These are phyloP conservation scores for Diutina siamensis DNA, from an alignment of 1,139 yeast genomes.

Conservation along the genomic window DNA sequence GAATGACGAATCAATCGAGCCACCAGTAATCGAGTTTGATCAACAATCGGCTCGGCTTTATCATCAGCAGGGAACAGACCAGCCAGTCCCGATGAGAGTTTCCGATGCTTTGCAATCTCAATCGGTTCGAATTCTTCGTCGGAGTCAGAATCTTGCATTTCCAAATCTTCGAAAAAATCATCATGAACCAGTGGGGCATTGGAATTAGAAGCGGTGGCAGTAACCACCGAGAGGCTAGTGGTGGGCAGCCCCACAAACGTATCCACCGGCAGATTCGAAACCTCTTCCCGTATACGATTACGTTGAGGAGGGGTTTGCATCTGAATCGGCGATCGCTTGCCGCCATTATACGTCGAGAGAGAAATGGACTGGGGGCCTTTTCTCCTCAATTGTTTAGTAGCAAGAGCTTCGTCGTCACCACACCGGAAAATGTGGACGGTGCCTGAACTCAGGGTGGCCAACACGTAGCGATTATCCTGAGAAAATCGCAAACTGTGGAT, in stretches of 20 bases:
- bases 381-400: conserved; percentile 20
- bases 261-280: conserved; percentile 1
- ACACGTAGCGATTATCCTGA: conserved; percentile 57
- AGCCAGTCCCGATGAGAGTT: conserved; percentile 29
- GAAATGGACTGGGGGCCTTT: conserved; percentile 10
- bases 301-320: background rate
- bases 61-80: conserved; percentile 13
- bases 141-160: conserved; percentile 19
- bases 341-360: conserved; percentile 11
- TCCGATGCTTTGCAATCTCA: conserved; percentile 14
- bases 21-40: conserved; percentile 56
- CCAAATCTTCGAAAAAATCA: conserved; percentile 21
- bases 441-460: conserved; percentile 84
- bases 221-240: background rate
- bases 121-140: conserved; percentile 13
- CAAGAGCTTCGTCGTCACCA: conserved; percentile 47
- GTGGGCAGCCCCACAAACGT: conserved; percentile 1
- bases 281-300: background rate
- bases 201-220: conserved; percentile 8
- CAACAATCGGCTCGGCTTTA: conserved; percentile 53
- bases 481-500: conserved; percentile 81
- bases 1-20: conserved; percentile 45
- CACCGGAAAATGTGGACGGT: conserved; percentile 85
- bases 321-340: conserved; percentile 6
- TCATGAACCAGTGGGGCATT: conserved; percentile 6